phyloP scores from a whole-genome alignment of 257 asterid genomes.

The Nicotiana obtusifolia region DNA sequence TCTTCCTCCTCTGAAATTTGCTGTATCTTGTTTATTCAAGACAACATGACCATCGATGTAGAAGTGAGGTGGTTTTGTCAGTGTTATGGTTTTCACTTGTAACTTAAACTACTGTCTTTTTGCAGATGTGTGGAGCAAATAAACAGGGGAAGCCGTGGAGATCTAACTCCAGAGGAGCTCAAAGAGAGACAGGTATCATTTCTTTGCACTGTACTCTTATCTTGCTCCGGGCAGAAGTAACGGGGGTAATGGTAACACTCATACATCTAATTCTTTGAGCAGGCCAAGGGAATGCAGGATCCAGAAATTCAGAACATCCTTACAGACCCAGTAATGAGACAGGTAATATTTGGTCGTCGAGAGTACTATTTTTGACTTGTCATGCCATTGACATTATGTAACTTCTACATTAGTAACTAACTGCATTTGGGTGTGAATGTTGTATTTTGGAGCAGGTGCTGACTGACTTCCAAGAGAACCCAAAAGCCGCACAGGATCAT shows the following conservation, averaged over 20 bases:
- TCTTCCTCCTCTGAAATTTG: background rate
- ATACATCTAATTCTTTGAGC: background rate
- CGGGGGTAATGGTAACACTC: background rate
- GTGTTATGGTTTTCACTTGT: background rate
- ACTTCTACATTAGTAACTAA: background rate
- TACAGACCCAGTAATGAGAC: constrained; percentile 95
- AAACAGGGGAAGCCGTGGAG: constrained; percentile 90
- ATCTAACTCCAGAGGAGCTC: constrained; percentile 81
- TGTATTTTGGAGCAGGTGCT: constrained; percentile 44
- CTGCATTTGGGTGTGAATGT: background rate
- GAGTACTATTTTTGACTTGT: background rate
- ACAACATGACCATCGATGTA: background rate
- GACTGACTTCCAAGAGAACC: constrained; percentile 73
- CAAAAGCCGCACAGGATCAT: constrained; percentile 75
- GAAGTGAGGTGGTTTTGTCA: background rate
- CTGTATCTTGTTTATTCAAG: background rate
- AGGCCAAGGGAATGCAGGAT: constrained; percentile 96
- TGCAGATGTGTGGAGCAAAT: constrained; percentile 81
- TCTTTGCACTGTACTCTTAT: background rate
- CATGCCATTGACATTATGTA: background rate
- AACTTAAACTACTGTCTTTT: background rate
- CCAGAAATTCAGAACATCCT: constrained; percentile 92
- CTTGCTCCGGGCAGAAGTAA: background rate
- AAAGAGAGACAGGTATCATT: constrained; percentile 87
- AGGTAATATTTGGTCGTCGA: constrained; percentile 32